phyloP scores from a whole-genome alignment of 2,329 filamentous ascomycete genomes.

The Ceratocystis variospora region DNA sequence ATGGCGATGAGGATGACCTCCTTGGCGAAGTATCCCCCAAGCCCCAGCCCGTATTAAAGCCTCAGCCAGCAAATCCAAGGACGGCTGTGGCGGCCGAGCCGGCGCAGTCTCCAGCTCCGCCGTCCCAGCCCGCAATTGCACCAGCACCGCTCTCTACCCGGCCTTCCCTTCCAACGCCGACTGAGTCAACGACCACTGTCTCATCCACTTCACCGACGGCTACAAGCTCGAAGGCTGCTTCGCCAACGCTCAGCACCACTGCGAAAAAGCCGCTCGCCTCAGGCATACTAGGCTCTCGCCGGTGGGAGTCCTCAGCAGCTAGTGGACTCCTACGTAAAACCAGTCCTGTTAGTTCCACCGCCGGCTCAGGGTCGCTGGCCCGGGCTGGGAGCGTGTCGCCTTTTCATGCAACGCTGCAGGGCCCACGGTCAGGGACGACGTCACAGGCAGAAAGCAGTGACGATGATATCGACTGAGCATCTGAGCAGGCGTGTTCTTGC shows the following conservation, averaged over 20 bases:
- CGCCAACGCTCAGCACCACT: conserved; percentile 21
- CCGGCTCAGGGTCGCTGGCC: conserved; percentile 25
- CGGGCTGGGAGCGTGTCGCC: conserved; percentile 11
- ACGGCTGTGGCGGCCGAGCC: background rate
- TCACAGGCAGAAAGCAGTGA: conserved; percentile 11
- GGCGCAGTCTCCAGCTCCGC: background rate
- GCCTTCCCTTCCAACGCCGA: background rate
- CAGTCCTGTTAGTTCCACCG: conserved; percentile 24
- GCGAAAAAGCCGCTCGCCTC: conserved; percentile 27
- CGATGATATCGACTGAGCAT: conserved; percentile 19
- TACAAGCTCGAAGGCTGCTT: background rate
- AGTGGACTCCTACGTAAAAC: conserved; percentile 32
- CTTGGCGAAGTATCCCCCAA: conserved; percentile 26
- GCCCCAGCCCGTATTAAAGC: conserved; percentile 9
- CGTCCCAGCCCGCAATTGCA: background rate
- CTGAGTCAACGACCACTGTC: conserved; percentile 22
- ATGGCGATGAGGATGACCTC: conserved; percentile 25
- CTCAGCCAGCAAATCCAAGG: conserved; percentile 3
- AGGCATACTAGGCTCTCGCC: conserved; percentile 30
- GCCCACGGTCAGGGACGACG: background rate
- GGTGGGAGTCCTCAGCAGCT: conserved; percentile 29
- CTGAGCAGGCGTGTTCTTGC: background rate
- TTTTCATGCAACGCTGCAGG: conserved; percentile 15
- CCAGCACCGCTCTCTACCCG: background rate
- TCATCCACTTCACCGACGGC: background rate